Evolutionary conservation across 2,329 filamentous ascomycete species (phyloP).

Genomic region (Tolypocladium guangdongense): DNA sequence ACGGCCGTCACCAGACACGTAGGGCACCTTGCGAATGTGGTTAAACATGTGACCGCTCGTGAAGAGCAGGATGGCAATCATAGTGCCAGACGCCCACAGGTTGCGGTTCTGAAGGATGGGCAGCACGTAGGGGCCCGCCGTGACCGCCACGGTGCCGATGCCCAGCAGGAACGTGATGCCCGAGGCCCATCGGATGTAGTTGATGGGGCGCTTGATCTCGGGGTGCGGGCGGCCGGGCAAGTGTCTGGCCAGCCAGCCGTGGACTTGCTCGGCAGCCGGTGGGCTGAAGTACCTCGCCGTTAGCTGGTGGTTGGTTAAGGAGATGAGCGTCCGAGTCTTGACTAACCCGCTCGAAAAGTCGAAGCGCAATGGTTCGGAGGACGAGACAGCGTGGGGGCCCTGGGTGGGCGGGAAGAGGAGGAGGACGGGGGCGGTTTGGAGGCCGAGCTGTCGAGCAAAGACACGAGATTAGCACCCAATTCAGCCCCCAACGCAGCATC

Average conservation of each 20-base stretch:
- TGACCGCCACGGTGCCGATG: slow-evolving; percentile 53
- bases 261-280: slow-evolving; percentile 65
- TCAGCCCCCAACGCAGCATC: background rate
- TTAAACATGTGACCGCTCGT: slow-evolving; percentile 99
- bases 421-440: slow-evolving; percentile 89
- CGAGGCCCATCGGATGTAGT: slow-evolving; percentile 67
- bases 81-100: slow-evolving; percentile 80
- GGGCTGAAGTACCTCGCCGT: slow-evolving; percentile 36
- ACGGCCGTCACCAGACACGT: slow-evolving; percentile 72
- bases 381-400: slow-evolving; percentile 65
- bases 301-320: background rate
- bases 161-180: slow-evolving; percentile 60
- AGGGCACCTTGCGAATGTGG: slow-evolving; percentile 91
- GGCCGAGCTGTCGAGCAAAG: slow-evolving; percentile 53
- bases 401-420: slow-evolving; percentile 77
- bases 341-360: slow-evolving; percentile 75
- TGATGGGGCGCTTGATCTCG: slow-evolving; percentile 69
- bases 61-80: slow-evolving; percentile 85
- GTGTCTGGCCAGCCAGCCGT: slow-evolving; percentile 68
- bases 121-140: slow-evolving; percentile 67
- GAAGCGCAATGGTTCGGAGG: slow-evolving; percentile 61
- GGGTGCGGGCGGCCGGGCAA: slow-evolving; percentile 72
- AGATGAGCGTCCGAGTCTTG: background rate
- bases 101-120: slow-evolving; percentile 84
- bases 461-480: background rate